A percentile compares a stretch with the other conserved stretches of the same genome.
phyloP scores from a whole-genome alignment of 208 protist genomes.

The Crithidia acanthocephali region DNA sequence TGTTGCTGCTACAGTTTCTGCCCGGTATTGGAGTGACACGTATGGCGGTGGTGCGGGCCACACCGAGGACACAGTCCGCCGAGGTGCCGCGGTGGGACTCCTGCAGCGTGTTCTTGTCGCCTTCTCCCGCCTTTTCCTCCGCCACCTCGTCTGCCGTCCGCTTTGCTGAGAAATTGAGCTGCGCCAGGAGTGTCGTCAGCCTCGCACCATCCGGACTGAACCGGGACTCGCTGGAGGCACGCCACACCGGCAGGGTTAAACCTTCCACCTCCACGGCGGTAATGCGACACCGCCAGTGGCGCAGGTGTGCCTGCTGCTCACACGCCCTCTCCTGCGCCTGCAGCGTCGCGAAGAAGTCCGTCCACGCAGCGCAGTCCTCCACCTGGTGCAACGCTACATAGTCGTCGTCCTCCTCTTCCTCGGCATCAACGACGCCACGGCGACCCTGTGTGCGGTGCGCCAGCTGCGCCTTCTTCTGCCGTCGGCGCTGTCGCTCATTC shows the following conservation, averaged over 20 bases:
- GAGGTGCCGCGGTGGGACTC: background rate
- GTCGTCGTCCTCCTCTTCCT: conserved; percentile 3
- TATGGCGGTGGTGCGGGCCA: background rate
- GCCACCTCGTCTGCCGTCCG: background rate
- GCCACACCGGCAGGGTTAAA: conserved; percentile 26
- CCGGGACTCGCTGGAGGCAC: background rate
- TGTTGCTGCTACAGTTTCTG: background rate
- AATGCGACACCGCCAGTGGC: conserved; percentile 28
- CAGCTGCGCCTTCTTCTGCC: background rate
- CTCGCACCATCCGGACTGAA: background rate
- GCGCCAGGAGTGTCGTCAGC: conserved; percentile 4
- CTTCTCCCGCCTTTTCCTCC: background rate
- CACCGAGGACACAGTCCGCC: conserved; percentile 1
- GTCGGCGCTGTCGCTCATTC: background rate
- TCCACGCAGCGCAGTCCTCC: conserved; percentile 27
- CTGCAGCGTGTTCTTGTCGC: background rate
- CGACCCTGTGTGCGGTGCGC: background rate
- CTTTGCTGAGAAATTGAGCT: conserved; percentile 6
- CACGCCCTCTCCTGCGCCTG: background rate
- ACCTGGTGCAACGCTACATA: conserved; percentile 10
- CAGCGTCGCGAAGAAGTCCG: conserved; percentile 23
- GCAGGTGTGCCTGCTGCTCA: conserved; percentile 18
- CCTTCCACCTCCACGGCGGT: conserved; percentile 23
- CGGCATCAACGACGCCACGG: background rate
- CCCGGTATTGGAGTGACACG: background rate